Evolutionary conservation across 352 stramenopile genomes (phyloP).

Genomic region (Pseudoperonospora humuli): DNA sequence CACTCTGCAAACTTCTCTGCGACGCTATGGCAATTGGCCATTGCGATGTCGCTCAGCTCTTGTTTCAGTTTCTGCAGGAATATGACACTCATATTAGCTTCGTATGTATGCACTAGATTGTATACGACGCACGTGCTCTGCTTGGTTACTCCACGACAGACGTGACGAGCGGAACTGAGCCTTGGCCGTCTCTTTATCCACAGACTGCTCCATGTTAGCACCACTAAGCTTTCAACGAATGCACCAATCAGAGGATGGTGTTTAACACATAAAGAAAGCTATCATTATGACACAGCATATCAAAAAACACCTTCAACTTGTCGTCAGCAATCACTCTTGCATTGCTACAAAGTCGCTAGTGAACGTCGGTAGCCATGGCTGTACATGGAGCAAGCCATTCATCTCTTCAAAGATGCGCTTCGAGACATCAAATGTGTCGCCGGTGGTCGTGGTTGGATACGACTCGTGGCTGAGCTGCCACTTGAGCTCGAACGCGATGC

Average conservation of each 20-base stretch:
- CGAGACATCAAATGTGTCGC: slow-evolving; percentile 44
- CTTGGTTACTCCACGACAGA: slow-evolving; percentile 79
- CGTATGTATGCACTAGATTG: not conserved
- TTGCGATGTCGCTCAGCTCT: slow-evolving; percentile 76
- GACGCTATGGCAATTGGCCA: slow-evolving; percentile 58
- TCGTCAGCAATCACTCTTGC: too few relatives aligned
- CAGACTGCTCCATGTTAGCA: slow-evolving; percentile 45
- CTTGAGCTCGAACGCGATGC: slow-evolving; percentile 61
- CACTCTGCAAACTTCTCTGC: slow-evolving; percentile 59
- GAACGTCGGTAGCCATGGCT: too few relatives aligned
- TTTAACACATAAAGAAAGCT: not conserved
- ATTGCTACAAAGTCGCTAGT: too few relatives aligned
- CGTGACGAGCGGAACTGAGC: slow-evolving; percentile 63
- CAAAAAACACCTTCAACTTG: slow-evolving; percentile 20
- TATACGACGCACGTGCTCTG: slow-evolving; percentile 52
- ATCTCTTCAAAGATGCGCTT: slow-evolving; percentile 47
- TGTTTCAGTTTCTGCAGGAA: slow-evolving; percentile 60
- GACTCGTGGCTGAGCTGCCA: slow-evolving; percentile 55
- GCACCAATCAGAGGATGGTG: slow-evolving; percentile 7
- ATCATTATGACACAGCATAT: slow-evolving; percentile 6
- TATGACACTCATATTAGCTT: not conserved
- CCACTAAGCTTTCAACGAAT: too few relatives aligned
- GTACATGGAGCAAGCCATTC: too few relatives aligned
- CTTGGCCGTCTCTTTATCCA: slow-evolving; percentile 72
- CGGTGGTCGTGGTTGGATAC: slow-evolving; percentile 39